phyloP scores from a whole-genome alignment of 2,329 filamentous ascomycete genomes.

The Exophiala sideris region DNA sequence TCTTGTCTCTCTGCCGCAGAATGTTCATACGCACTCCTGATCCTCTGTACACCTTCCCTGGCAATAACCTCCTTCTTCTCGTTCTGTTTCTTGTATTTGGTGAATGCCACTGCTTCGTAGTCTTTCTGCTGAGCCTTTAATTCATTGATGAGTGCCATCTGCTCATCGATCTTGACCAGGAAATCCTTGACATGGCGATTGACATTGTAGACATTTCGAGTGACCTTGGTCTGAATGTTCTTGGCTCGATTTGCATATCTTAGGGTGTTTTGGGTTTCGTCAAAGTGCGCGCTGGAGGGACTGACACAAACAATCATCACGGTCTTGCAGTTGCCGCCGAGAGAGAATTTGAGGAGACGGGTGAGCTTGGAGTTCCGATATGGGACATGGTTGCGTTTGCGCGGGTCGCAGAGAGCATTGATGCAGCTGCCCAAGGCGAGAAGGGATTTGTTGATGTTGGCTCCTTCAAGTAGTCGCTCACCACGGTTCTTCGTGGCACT shows the following conservation, averaged over 20 bases:
- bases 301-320: slow-evolving; percentile 99
- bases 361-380: slow-evolving; percentile 98
- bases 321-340: slow-evolving; percentile 96
- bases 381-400: slow-evolving; percentile 88
- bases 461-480: slow-evolving; percentile 84
- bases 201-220: slow-evolving; percentile 98
- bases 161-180: slow-evolving; percentile 97
- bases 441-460: slow-evolving; percentile 98
- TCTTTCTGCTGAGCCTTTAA: slow-evolving; percentile 91
- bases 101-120: slow-evolving; percentile 73
- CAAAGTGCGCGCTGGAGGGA: slow-evolving; percentile 92
- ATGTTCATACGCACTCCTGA: slow-evolving; percentile 81
- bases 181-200: slow-evolving; percentile 99
- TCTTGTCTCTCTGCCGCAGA: slow-evolving; percentile 74
- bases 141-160: slow-evolving; percentile 95
- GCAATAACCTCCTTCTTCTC: slow-evolving; percentile 76
- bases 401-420: slow-evolving; percentile 91
- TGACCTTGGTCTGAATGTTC: slow-evolving; percentile 99
- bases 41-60: slow-evolving; percentile 73
- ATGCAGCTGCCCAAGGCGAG: slow-evolving; percentile 94
- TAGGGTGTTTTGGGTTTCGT: slow-evolving; percentile 96
- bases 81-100: slow-evolving; percentile 85
- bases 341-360: slow-evolving; percentile 88
- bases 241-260: slow-evolving; percentile 97
- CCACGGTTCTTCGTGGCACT: slow-evolving; percentile 96